These are phyloP conservation scores for Eucalyptus viminalis DNA, from an alignment of 345 rosid genomes.

Conservation along the genomic window DNA sequence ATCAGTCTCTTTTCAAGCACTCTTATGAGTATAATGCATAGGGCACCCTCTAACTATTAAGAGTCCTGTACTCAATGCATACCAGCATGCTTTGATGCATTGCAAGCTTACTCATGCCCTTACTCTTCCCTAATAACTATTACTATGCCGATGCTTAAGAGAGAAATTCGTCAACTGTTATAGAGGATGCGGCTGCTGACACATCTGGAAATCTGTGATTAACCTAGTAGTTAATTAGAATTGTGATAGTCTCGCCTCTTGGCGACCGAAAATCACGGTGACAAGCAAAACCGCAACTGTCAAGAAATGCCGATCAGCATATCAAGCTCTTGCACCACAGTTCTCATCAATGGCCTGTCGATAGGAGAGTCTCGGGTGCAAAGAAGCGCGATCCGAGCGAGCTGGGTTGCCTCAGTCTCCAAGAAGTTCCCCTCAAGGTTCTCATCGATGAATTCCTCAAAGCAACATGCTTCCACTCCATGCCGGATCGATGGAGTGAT, in stretches of 20 bases:
- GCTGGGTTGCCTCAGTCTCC: slow-evolving; percentile 45
- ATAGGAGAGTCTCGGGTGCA: slow-evolving; percentile 68
- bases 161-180: not conserved
- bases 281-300: not conserved
- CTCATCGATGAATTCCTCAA: slow-evolving; percentile 52
- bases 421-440: slow-evolving; percentile 55
- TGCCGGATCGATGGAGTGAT: slow-evolving; percentile 29
- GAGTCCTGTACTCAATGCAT: not conserved
- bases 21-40: not conserved
- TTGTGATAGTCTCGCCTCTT: not conserved
- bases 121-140: not conserved
- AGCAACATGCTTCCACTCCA: slow-evolving; percentile 36
- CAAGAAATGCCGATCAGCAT: not conserved
- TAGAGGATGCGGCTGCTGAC: not conserved
- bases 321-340: slow-evolving; percentile 52
- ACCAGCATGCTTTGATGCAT: not conserved
- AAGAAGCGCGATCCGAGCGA: slow-evolving; percentile 44
- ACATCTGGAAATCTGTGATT: not conserved
- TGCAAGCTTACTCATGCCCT: not conserved
- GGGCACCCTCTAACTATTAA: not conserved
- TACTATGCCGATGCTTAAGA: not conserved
- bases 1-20: not conserved
- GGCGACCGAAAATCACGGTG: not conserved
- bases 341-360: slow-evolving; percentile 64
- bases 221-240: not conserved